These are phyloP conservation scores for Calonectria naviculata DNA, from an alignment of 2,329 filamentous ascomycete genomes.

Conservation along the genomic window DNA sequence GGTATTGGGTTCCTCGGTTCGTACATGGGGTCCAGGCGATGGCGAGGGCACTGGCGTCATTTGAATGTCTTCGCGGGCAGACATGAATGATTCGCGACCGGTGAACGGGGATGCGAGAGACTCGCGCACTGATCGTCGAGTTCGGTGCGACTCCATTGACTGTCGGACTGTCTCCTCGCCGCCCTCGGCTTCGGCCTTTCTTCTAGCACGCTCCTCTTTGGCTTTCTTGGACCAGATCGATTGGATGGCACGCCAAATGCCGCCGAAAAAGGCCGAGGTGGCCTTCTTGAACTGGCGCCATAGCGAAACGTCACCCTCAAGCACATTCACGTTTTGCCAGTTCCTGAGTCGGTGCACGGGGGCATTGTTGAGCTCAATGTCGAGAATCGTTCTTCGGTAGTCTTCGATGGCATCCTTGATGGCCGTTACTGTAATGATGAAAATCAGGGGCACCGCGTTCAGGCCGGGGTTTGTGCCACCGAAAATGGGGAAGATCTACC, in stretches of 20 bases:
- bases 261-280: constrained; percentile 70
- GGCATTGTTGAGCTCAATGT: constrained; percentile 96
- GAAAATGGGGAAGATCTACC: constrained; percentile 94
- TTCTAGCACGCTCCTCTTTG: constrained; percentile 60
- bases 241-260: constrained; percentile 62
- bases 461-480: constrained; percentile 91
- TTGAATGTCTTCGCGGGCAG: constrained; percentile 79
- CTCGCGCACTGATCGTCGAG: constrained; percentile 48
- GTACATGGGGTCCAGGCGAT: constrained; percentile 58
- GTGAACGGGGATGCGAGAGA: constrained; percentile 63
- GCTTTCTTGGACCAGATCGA: constrained; percentile 64
- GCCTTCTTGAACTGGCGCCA: constrained; percentile 96
- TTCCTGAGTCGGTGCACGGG: constrained; percentile 89
- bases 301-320: constrained; percentile 83
- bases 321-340: constrained; percentile 94
- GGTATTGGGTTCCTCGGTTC: constrained; percentile 53
- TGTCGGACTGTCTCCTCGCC: constrained; percentile 66
- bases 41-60: constrained; percentile 97
- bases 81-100: constrained; percentile 63
- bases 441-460: constrained; percentile 90
- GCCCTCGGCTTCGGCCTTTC: constrained; percentile 45
- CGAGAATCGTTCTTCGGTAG: constrained; percentile 89
- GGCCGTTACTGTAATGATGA: constrained; percentile 88
- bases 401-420: constrained; percentile 97
- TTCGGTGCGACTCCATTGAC: constrained; percentile 61